phyloP scores from a whole-genome alignment of 108 stramenopile species.

The Aurantiochytrium sp. region DNA sequence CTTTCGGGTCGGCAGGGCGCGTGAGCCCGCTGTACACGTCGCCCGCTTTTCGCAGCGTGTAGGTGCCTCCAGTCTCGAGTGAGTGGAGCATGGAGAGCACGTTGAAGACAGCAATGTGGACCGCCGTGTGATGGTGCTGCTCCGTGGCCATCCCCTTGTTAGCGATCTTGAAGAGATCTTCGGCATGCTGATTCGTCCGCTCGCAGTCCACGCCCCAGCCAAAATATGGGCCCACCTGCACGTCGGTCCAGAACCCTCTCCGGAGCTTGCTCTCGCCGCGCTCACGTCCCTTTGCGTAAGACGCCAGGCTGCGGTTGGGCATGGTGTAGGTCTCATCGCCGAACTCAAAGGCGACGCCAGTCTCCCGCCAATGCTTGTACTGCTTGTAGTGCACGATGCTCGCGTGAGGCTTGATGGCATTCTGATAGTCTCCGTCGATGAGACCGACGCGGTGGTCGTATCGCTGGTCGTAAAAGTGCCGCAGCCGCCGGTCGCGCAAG shows the following conservation, averaged over 20 bases:
- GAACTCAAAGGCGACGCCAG: conserved; percentile 69
- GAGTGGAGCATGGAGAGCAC: conserved; percentile 56
- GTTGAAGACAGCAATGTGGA: conserved; percentile 63
- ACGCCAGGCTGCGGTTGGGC: conserved; percentile 57
- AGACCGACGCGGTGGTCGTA: conserved; percentile 58
- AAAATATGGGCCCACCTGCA: conserved; percentile 58
- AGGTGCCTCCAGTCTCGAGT: conserved; percentile 45
- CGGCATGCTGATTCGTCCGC: conserved; percentile 46
- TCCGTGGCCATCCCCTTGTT: conserved; percentile 67
- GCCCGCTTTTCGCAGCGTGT: conserved; percentile 39
- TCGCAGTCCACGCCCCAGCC: conserved; percentile 57
- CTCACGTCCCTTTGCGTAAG: conserved; percentile 43
- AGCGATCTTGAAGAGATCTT: conserved; percentile 55
- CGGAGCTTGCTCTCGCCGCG: conserved; percentile 50
- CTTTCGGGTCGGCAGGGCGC: not conserved
- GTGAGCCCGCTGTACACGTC: conserved; percentile 55
- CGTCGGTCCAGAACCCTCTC: conserved; percentile 66
- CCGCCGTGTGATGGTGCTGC: conserved; percentile 65
- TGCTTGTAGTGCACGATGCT: conserved; percentile 64
- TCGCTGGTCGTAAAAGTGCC: conserved; percentile 54
- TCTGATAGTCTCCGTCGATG: conserved; percentile 65
- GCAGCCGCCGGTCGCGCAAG: conserved; percentile 50
- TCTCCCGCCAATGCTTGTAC: conserved; percentile 62
- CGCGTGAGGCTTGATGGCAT: conserved; percentile 49
- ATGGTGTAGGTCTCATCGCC: conserved; percentile 60